Evolutionary conservation across 805 yeast species (phyloP).

Genomic region (Candida quercuum): DNA sequence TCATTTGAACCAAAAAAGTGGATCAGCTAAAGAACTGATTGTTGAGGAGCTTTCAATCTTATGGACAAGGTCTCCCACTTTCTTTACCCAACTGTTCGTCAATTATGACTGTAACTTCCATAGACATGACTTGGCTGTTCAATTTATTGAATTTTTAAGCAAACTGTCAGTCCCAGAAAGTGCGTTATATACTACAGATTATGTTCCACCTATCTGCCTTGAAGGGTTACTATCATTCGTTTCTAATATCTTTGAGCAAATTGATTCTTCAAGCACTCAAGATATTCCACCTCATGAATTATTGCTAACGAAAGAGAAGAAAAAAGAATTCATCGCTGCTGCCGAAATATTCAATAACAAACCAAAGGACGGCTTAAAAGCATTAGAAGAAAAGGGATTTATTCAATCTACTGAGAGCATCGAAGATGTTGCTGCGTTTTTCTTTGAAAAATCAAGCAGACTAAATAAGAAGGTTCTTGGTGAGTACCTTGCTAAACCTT

Average conservation of each 20-base stretch:
- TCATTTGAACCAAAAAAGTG: constrained; percentile 20
- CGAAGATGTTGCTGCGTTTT: constrained; percentile 65
- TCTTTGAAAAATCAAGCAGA: constrained; percentile 73
- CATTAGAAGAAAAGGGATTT: constrained; percentile 61
- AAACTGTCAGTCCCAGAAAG: constrained; percentile 81
- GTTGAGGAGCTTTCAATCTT: constrained; percentile 78
- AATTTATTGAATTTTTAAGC: constrained; percentile 65
- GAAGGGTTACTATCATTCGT: constrained; percentile 79
- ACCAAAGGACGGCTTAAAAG: constrained; percentile 69
- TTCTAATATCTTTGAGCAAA: constrained; percentile 50
- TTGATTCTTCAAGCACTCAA: constrained; percentile 18
- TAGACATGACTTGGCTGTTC: constrained; percentile 68
- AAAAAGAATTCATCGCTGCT: constrained; percentile 73
- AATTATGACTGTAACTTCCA: constrained; percentile 90
- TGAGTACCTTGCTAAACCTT: constrained; percentile 75
- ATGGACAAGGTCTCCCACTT: constrained; percentile 75
- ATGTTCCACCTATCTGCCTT: constrained; percentile 88
- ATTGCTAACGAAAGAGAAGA: constrained; percentile 36
- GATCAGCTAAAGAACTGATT: constrained; percentile 65
- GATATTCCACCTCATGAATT: constrained; percentile 11
- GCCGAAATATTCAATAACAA: constrained; percentile 71
- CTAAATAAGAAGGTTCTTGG: constrained; percentile 87
- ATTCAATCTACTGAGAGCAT: constrained; percentile 46
- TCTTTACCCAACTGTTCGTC: constrained; percentile 71
- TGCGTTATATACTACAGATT: constrained; percentile 71